phyloP scores from a whole-genome alignment of 2,329 filamentous ascomycete genomes.

The Pseudocercospora macadamiae region DNA sequence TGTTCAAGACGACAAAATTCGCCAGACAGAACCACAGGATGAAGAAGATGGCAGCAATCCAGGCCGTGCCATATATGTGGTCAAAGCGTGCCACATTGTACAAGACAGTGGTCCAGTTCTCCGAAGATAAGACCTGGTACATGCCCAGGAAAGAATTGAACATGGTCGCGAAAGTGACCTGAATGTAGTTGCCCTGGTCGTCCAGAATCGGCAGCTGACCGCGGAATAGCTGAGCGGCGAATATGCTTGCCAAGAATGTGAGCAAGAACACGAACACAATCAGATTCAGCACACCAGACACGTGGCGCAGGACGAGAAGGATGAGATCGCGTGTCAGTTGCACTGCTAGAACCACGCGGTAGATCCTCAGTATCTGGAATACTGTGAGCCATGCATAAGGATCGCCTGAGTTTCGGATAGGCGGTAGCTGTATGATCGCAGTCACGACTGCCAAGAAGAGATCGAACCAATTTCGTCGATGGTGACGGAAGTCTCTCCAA shows the following conservation, averaged over 20 bases:
- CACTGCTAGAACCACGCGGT: constrained; percentile 87
- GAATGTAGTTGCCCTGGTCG: constrained; percentile 62
- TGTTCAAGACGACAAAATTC: constrained; percentile 95
- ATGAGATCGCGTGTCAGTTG: constrained; percentile 87
- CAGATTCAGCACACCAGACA: constrained; percentile 87
- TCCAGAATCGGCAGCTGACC: constrained; percentile 73
- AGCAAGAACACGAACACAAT: constrained; percentile 96
- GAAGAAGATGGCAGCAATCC: constrained; percentile 89
- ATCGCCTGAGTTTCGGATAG: constrained; percentile 71
- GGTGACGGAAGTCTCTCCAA: constrained; percentile 78
- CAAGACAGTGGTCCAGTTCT: constrained; percentile 90
- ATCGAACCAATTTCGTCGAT: constrained; percentile 77
- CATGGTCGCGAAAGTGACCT: constrained; percentile 82
- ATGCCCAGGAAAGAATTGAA: constrained; percentile 97
- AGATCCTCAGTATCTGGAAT: constrained; percentile 90
- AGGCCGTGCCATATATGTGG: constrained; percentile 69
- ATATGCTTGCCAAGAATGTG: constrained; percentile 90
- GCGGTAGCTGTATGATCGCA: constrained; percentile 80
- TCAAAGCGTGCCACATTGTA: constrained; percentile 79
- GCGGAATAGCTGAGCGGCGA: constrained; percentile 89
- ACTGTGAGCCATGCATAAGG: constrained; percentile 85
- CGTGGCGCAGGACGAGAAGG: constrained; percentile 83
- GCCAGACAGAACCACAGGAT: constrained; percentile 95
- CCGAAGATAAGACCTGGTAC: constrained; percentile 95
- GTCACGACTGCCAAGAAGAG: constrained; percentile 79